Percentiles rank a stretch among this genome's conserved stretches.
Evolutionary conservation across 2,329 filamentous ascomycete species (phyloP).

Genomic region (Mycosphaerella arachidis): DNA sequence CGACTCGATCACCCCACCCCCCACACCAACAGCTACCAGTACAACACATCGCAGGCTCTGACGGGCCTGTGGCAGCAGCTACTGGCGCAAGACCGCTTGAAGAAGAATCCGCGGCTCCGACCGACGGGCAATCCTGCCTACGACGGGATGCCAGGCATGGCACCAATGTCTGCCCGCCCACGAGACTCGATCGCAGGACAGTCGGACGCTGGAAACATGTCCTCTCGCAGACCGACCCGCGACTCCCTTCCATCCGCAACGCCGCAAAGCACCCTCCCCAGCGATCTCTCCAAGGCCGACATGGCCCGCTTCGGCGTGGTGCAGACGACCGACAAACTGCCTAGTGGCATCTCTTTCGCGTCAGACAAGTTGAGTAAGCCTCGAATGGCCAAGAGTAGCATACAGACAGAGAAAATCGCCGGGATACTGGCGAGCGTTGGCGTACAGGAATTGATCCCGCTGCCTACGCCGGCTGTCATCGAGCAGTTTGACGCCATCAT

Average conservation of each 20-base stretch:
- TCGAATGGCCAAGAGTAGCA: conserved; percentile 69
- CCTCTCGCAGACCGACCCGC: conserved; percentile 30
- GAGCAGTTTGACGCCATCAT: conserved; percentile 68
- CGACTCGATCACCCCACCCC: conserved; percentile 73
- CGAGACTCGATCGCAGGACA: conserved; percentile 43
- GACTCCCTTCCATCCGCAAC: conserved; percentile 39
- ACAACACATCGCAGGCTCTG: conserved; percentile 76
- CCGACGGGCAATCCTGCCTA: conserved; percentile 27
- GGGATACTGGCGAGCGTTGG: conserved; percentile 68
- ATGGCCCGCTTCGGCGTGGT: conserved; percentile 78
- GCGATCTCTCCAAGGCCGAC: conserved; percentile 65
- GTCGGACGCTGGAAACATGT: conserved; percentile 21
- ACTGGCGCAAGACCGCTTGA: conserved; percentile 76
- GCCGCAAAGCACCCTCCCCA: conserved; percentile 35
- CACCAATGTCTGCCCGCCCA: conserved; percentile 25
- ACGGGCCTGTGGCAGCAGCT: conserved; percentile 77
- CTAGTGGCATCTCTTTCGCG: conserved; percentile 83
- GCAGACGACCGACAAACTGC: conserved; percentile 69
- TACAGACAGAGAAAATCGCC: conserved; percentile 70
- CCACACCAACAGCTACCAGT: conserved; percentile 55
- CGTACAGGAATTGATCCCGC: conserved; percentile 63
- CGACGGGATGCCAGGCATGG: conserved; percentile 20
- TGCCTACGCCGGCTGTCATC: conserved; percentile 70
- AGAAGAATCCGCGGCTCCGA: conserved; percentile 64
- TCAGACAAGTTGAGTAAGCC: conserved; percentile 76